These are phyloP conservation scores for Fusarium kyushuense DNA, from an alignment of 2,329 filamentous ascomycete genomes.

Conservation along the genomic window DNA sequence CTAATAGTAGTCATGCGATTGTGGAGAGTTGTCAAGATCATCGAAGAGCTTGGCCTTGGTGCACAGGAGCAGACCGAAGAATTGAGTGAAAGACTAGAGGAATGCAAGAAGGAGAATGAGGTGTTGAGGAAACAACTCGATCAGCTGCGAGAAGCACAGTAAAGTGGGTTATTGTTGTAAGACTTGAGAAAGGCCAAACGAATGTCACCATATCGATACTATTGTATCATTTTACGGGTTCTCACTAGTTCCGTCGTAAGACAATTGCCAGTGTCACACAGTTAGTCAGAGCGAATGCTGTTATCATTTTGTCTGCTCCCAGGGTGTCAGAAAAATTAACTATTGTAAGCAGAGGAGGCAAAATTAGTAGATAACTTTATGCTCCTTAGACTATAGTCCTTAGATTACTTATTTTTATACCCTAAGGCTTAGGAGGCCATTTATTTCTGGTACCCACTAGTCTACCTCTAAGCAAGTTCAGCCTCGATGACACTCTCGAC, in stretches of 20 bases:
- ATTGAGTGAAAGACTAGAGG: background rate
- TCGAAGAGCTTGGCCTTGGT: constrained; percentile 10
- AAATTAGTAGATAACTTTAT: too few relatives aligned
- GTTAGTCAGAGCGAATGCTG: background rate
- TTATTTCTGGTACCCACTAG: too few relatives aligned
- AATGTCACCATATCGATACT: background rate
- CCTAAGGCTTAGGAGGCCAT: too few relatives aligned
- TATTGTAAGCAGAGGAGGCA: too few relatives aligned
- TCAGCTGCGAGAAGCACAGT: background rate
- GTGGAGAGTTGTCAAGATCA: constrained; percentile 23
- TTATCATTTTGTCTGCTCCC: background rate
- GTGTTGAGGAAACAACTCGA: background rate
- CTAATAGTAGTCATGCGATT: constrained; percentile 23
- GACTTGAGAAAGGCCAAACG: too few relatives aligned
- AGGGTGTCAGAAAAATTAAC: too few relatives aligned
- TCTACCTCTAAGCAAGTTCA: background rate
- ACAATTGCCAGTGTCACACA: rapidly evolving
- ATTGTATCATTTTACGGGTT: background rate
- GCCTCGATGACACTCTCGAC: constrained; percentile 50
- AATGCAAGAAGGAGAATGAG: background rate
- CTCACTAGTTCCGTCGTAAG: rapidly evolving
- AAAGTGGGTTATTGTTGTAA: background rate
- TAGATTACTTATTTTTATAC: too few relatives aligned
- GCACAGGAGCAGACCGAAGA: constrained; percentile 19
- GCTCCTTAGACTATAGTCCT: too few relatives aligned